Evolutionary conservation across 2,329 filamentous ascomycete genomes (phyloP).

Genomic region (Zasmidium angulare): DNA sequence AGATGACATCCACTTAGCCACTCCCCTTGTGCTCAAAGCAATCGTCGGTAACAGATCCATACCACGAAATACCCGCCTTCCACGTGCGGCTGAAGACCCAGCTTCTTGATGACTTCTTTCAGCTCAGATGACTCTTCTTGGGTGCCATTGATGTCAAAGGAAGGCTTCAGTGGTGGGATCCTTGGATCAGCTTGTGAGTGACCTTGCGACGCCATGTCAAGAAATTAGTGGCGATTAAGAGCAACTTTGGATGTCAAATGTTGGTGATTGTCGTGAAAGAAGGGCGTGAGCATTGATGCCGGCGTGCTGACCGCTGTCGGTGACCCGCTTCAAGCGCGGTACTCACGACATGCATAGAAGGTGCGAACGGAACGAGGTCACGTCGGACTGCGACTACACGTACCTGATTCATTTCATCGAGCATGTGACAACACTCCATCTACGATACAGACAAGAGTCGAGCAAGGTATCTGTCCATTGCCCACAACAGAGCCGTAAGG

Average conservation of each 20-base stretch:
- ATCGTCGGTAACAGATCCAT: not conserved
- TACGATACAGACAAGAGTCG: no score
- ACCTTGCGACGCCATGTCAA: not conserved
- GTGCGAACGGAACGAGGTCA: not conserved
- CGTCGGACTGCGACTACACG: not conserved
- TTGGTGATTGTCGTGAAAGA: not conserved
- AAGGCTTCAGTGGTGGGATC: constrained; percentile 24
- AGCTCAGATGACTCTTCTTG: constrained; percentile 13
- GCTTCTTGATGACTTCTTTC: constrained; percentile 44
- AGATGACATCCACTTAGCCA: no score
- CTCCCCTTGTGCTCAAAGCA: not conserved
- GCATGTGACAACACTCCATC: no score
- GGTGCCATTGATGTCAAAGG: constrained; percentile 19
- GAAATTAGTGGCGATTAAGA: not conserved
- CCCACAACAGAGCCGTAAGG: no score
- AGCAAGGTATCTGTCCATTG: no score
- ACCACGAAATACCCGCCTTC: constrained; percentile 63
- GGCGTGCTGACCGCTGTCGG: not conserved
- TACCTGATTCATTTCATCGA: no score
- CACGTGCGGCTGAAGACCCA: constrained; percentile 56
- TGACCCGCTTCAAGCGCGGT: not conserved
- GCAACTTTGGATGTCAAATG: not conserved
- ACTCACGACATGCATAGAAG: not conserved
- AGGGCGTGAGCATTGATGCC: not conserved
- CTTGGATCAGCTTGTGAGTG: constrained; percentile 25